Base-by-base conservation (phyloP, 1,139 yeast species). In the Eremothecium cymbalariae region DNA sequence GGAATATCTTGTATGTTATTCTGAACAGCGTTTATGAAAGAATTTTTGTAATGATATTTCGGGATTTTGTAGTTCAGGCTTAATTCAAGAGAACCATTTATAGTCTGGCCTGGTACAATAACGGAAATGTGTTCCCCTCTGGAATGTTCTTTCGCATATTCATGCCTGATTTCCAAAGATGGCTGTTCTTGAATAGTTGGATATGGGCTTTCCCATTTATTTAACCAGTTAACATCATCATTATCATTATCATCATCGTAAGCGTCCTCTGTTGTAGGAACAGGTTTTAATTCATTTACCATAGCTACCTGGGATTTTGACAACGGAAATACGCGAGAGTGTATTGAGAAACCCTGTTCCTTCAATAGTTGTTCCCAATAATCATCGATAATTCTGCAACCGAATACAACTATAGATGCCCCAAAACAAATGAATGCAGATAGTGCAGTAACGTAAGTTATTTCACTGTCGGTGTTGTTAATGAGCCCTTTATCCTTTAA, bases 401-500 rank as follows among this genome's bases (percentile, higher is more conserved):
- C 94, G 32, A 68, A 67, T 9, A 64, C 64, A 26, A 83, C 62
- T 30, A 79, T 64, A 30, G 75, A 65, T 1, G 90, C 81, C 7
- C 94, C 94, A 59, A 80, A 82, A 46, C 72, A 75, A 39, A 85
- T 63, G 53, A 64, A 83, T 28, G 80, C 72, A 3, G 83, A 73
- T 38, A 45, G 54, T 2, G 57, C 57, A 9, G 57, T 46, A 3
- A 51, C 42, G 25, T 38, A 47, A 15, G 20, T 33, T 3, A 21
- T 25, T 6, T 33, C 28, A 4, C 21, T 15, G 6, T 19, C n/a
- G n/a, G 27, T 25, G 9, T 37, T 22, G 8, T 18, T n/a, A 4
- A 43, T 11, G 7, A 45, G 18, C 3, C 33, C 33, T 7, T 37
- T 23, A 5, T 32, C 27, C 6, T 18, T 30, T 12, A 53, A 30